Percentiles rank a stretch among this genome's conserved stretches.
Evolutionary conservation across 371 early-diverging fungal species (phyloP).

Genomic region (Blakeslea trispora): DNA sequence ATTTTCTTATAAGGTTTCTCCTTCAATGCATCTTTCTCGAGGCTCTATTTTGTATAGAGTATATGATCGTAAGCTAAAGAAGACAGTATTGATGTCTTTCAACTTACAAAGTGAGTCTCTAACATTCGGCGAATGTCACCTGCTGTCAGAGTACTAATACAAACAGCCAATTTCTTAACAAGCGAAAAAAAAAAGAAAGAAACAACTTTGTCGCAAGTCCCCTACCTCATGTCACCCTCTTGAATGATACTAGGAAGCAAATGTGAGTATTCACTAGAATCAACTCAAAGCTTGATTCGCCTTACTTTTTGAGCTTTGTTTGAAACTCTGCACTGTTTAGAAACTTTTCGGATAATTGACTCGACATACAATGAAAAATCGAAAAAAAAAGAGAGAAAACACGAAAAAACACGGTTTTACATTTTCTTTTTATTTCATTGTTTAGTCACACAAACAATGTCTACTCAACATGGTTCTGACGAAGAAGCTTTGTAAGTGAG

Average conservation of each 20-base stretch:
- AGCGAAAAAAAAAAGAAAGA: neutral
- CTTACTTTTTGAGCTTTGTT: constrained; percentile 5
- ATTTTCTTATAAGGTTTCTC: constrained; percentile 30
- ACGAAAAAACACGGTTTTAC: no score
- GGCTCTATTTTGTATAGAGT: no score
- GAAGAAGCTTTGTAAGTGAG: neutral
- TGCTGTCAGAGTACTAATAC: constrained; percentile 14
- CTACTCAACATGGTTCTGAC: neutral
- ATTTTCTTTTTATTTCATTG: neutral
- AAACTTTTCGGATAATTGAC: neutral
- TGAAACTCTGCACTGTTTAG: constrained; percentile 4
- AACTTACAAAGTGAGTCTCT: constrained; percentile 17
- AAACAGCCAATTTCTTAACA: no score
- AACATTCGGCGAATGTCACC: constrained; percentile 7
- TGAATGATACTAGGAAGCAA: constrained; percentile 10
- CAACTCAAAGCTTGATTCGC: neutral
- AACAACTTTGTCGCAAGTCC: neutral
- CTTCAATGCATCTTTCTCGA: constrained; percentile 26
- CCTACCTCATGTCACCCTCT: constrained; percentile 13
- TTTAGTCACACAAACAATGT: neutral
- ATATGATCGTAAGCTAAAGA: no score
- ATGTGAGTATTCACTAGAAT: neutral
- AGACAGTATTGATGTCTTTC: no score
- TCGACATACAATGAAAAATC: neutral
- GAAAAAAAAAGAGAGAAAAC: neutral